Conservation (phyloP, 495 filamentous ascomycete species). For the Penicillium coprophilum region DNA sequence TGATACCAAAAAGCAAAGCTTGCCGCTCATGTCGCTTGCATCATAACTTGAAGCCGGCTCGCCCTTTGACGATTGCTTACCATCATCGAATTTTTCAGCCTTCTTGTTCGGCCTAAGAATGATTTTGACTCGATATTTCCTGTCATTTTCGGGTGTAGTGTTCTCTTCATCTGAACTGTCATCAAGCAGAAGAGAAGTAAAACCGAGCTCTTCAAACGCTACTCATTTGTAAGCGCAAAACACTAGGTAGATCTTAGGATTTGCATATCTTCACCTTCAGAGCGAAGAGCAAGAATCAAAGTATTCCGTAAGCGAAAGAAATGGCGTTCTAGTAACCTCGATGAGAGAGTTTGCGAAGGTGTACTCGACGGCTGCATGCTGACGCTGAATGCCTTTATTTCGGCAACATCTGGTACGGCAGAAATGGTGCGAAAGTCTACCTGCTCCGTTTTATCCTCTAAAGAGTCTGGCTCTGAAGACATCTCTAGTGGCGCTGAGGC, state of each 20-base stretch:
- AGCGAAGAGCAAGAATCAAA: neutral
- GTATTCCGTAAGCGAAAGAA: neutral
- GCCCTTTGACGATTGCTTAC: neutral
- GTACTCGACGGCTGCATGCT: neutral
- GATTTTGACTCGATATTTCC: neutral
- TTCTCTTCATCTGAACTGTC: too few relatives aligned
- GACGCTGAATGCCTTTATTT: neutral
- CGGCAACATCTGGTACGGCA: neutral
- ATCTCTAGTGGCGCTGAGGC: neutral
- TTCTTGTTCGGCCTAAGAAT: neutral
- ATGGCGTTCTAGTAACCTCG: neutral
- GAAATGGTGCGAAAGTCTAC: neutral
- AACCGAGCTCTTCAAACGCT: neutral
- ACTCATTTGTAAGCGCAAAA: neutral
- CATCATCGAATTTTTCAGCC: neutral
- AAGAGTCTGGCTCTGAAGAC: neutral
- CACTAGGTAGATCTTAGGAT: neutral
- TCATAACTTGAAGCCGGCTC: neutral
- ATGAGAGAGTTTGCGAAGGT: neutral
- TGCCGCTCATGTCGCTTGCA: neutral
- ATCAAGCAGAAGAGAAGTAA: neutral
- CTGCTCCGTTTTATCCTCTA: neutral
- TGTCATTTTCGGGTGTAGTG: neutral
- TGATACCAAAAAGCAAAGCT: neutral
- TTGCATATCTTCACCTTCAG: neutral